Percentiles rank a stretch among this genome's conserved stretches.
Evolutionary conservation across 257 asterid species (phyloP).

Genomic region (Capsicum baccatum): DNA sequence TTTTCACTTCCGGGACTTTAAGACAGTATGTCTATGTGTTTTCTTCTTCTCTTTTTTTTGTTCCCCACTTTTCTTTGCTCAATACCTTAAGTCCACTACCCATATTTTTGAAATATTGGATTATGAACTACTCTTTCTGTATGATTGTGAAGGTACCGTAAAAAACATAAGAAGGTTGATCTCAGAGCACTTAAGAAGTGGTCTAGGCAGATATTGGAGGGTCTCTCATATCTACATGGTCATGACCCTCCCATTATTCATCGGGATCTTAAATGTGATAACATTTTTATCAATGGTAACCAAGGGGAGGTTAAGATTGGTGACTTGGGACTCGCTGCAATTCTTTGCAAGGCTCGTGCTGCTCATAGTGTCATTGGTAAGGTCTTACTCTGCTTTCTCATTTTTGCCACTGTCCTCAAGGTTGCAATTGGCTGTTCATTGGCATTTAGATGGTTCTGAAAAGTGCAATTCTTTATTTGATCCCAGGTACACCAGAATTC

Average conservation of each 20-base stretch:
- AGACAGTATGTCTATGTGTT: conserved; percentile 68
- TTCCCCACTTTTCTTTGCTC: not conserved
- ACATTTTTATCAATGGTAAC: conserved; percentile 88
- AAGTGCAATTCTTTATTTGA: conserved; percentile 30
- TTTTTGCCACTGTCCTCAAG: conserved; percentile 3
- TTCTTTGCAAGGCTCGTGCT: conserved; percentile 80
- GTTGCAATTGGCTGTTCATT: not conserved
- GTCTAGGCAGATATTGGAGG: conserved; percentile 94
- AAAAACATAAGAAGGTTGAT: conserved; percentile 90
- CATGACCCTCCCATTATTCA: conserved; percentile 97
- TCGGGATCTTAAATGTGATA: conserved; percentile 90
- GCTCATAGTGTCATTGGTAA: conserved; percentile 97
- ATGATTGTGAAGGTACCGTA: conserved; percentile 66
- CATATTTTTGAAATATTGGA: not conserved
- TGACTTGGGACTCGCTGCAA: conserved; percentile 93
- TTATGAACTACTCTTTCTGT: conserved; percentile 28
- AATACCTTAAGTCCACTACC: not conserved
- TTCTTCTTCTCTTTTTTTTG: not conserved
- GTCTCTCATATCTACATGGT: conserved; percentile 87
- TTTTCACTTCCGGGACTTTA: conserved; percentile 89
- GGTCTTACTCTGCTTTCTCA: conserved; percentile 25
- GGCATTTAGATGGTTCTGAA: conserved; percentile 17
- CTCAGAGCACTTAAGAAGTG: conserved; percentile 93
- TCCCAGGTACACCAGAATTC: conserved; percentile 90
- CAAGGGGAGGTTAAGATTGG: conserved; percentile 98